Percentiles rank a stretch among this genome's conserved stretches.
Evolutionary conservation across 495 filamentous ascomycete species (phyloP).

Genomic region (Penicillium waksmanii): DNA sequence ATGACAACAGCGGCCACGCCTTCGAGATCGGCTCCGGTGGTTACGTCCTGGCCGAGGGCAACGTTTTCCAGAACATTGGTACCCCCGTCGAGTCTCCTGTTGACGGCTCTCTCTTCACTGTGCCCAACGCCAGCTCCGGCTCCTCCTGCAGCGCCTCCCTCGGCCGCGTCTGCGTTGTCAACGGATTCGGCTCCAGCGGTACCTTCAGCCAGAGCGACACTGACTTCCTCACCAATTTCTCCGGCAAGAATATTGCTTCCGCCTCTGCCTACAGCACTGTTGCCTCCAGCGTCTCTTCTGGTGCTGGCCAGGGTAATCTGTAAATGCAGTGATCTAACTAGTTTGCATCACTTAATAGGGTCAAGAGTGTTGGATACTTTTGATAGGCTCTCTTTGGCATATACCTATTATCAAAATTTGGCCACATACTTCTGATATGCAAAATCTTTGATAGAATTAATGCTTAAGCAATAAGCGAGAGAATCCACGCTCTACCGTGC

Average conservation of each 20-base stretch:
- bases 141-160: slow-evolving; percentile 42
- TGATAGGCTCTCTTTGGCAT: not conserved
- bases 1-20: slow-evolving; percentile 54
- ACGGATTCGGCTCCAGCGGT: slow-evolving; percentile 50
- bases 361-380: not conserved
- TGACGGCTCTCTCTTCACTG: slow-evolving; percentile 48
- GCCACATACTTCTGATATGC: not conserved
- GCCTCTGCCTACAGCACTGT: slow-evolving; percentile 41
- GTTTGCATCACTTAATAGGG: not conserved
- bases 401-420: not conserved
- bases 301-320: slow-evolving; percentile 41
- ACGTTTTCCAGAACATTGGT: slow-evolving; percentile 58
- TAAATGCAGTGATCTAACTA: slow-evolving; percentile 12
- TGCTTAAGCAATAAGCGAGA: not conserved
- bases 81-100: slow-evolving; percentile 32
- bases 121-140: slow-evolving; percentile 40
- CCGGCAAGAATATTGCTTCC: slow-evolving; percentile 52
- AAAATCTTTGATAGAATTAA: not conserved
- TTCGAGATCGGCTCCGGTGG: slow-evolving; percentile 58
- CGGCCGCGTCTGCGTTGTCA: slow-evolving; percentile 49
- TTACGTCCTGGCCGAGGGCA: slow-evolving; percentile 61
- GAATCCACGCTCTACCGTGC: too few species aligned
- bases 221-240: slow-evolving; percentile 51
- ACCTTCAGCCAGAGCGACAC: slow-evolving; percentile 41
- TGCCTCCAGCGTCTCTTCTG: slow-evolving; percentile 34